Evolutionary conservation across 768 basidiomycete species (phyloP).

Genomic region (Tulasnella sp.): DNA sequence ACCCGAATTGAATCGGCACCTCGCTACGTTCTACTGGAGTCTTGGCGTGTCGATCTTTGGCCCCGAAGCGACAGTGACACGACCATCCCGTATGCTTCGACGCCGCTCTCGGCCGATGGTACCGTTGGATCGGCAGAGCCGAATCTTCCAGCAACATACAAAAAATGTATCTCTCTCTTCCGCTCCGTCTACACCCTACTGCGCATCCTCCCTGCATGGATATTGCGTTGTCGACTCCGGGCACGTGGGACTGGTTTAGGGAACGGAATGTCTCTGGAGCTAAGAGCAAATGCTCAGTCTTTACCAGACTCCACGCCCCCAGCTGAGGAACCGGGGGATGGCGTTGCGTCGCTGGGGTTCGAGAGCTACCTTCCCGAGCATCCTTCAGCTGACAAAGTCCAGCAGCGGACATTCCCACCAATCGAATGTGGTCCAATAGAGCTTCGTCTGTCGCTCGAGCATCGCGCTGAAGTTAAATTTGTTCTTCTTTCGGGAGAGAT

Average conservation of each 20-base stretch:
- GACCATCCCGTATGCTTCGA: constrained; percentile 20
- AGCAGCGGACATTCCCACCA: constrained; percentile 48
- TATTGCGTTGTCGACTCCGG: constrained; percentile 49
- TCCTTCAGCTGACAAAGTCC: constrained; percentile 33
- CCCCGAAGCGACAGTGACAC: constrained; percentile 12
- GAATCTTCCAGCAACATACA: constrained; percentile 67
- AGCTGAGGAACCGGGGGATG: not conserved
- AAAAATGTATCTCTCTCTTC: constrained; percentile 73
- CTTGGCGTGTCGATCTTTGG: constrained; percentile 46
- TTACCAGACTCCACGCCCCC: constrained; percentile 7
- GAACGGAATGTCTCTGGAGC: constrained; percentile 29
- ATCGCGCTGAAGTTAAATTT: constrained; percentile 57
- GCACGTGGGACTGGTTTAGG: constrained; percentile 31
- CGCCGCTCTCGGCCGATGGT: constrained; percentile 18
- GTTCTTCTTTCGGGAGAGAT: constrained; percentile 63
- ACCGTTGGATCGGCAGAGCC: constrained; percentile 30
- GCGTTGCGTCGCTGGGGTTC: constrained; percentile 17
- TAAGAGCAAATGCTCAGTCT: not conserved
- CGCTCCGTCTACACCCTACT: constrained; percentile 63
- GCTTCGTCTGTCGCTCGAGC: constrained; percentile 48
- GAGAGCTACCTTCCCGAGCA: constrained; percentile 32
- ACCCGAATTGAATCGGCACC: constrained; percentile 59
- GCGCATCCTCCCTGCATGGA: constrained; percentile 67
- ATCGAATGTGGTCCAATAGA: constrained; percentile 58
- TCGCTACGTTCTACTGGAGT: constrained; percentile 58